phyloP scores from a whole-genome alignment of 352 stramenopile genomes.

The Plasmopara viticola region DNA sequence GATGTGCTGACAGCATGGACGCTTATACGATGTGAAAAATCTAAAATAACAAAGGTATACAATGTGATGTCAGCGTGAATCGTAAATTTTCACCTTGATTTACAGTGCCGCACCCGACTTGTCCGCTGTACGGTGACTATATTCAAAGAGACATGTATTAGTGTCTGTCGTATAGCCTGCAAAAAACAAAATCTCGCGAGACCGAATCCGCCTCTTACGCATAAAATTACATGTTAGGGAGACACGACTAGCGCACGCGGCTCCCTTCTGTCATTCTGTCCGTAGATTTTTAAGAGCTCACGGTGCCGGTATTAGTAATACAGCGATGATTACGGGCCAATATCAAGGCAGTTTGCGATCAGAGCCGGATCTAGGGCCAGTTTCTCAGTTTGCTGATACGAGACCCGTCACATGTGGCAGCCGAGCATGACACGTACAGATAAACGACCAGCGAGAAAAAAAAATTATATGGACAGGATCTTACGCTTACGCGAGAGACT shows the following conservation, averaged over 20 bases:
- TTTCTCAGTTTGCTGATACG: constrained; percentile 9
- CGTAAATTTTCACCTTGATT: too few species aligned
- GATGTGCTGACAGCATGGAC: not conserved
- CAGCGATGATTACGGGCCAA: not conserved
- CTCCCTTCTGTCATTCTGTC: constrained; percentile 6
- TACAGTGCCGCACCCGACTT: not conserved
- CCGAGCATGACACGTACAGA: not conserved
- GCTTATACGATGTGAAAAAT: too few species aligned
- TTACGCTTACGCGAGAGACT: too few species aligned
- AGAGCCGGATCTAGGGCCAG: constrained; percentile 7
- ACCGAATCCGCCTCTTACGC: constrained; percentile 10
- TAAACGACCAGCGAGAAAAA: not conserved
- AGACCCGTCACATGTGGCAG: constrained; percentile 18
- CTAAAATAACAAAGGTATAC: too few species aligned
- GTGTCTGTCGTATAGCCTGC: constrained; percentile 1
- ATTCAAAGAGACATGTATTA: not conserved
- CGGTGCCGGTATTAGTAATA: not conserved
- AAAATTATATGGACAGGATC: too few species aligned
- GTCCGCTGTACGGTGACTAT: not conserved
- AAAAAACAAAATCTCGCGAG: constrained; percentile 13
- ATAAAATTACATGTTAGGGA: constrained; percentile 1
- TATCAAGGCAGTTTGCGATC: not conserved
- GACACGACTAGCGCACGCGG: constrained; percentile 9
- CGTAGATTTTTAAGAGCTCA: not conserved
- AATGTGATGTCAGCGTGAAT: too few species aligned